Conservation (phyloP, 2,329 filamentous ascomycete species). For the Alternaria alternata region DNA sequence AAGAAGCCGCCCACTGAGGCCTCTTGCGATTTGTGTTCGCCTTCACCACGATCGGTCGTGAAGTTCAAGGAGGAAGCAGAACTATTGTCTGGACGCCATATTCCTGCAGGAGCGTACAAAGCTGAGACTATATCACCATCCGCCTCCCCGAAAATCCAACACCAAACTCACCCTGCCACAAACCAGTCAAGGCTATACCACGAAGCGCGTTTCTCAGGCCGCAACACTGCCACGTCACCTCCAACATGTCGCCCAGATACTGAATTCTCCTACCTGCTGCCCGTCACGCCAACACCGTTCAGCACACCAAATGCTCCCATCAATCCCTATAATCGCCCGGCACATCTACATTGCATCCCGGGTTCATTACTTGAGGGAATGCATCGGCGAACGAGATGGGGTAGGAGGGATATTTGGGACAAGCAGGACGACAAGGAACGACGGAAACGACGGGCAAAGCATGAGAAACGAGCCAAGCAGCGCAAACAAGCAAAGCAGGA, state of each 20-base stretch:
- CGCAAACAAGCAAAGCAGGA: not conserved
- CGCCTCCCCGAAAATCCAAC: not conserved
- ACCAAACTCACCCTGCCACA: not conserved
- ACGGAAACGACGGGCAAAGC: not conserved
- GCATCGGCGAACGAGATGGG: slow-evolving; percentile 8
- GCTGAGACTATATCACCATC: not conserved
- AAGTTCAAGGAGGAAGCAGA: not conserved
- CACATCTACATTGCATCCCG: not conserved
- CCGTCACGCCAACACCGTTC: slow-evolving; percentile 72
- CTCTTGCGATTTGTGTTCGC: slow-evolving; percentile 23
- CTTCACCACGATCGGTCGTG: not conserved
- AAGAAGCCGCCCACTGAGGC: not conserved
- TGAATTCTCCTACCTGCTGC: slow-evolving; percentile 64
- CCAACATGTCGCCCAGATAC: slow-evolving; percentile 78
- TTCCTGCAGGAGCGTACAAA: not conserved
- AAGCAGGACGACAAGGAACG: not conserved
- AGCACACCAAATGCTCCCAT: slow-evolving; percentile 68
- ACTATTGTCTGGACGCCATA: not conserved
- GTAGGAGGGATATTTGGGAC: not conserved
- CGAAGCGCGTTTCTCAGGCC: slow-evolving; percentile 41
- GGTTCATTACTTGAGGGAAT: not conserved
- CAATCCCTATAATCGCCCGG: not conserved
- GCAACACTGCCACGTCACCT: slow-evolving; percentile 25
- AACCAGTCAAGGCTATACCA: not conserved
- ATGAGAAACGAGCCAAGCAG: not conserved